phyloP scores from a whole-genome alignment of 148 eudicot species.

The Rhododendron ovatum region DNA sequence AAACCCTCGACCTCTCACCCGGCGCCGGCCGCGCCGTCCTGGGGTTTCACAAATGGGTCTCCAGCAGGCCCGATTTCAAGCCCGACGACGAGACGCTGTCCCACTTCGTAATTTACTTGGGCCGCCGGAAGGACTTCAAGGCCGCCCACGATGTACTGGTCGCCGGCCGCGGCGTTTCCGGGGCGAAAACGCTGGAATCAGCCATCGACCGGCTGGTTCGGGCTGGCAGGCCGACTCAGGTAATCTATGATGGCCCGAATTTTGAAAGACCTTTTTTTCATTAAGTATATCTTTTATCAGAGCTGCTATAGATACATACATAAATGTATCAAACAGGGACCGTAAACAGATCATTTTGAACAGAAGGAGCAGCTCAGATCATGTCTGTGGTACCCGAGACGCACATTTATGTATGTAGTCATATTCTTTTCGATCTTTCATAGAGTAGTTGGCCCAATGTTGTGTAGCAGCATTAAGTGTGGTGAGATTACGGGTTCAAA shows the following conservation, averaged over 20 bases:
- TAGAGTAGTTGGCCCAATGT: not conserved
- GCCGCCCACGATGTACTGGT: conserved; percentile 45
- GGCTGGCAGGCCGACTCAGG: conserved; percentile 37
- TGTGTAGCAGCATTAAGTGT: not conserved
- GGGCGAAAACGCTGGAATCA: conserved; percentile 32
- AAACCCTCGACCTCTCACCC: conserved; percentile 47
- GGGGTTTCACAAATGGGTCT: conserved; percentile 67
- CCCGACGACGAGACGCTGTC: conserved; percentile 46
- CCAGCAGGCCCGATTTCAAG: conserved; percentile 31
- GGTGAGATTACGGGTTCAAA: not conserved
- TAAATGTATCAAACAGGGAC: not conserved
- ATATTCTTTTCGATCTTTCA: not conserved
- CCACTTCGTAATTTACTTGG: conserved; percentile 58
- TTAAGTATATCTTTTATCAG: no score
- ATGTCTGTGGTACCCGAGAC: not conserved
- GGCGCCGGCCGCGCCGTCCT: conserved; percentile 48
- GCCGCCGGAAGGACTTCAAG: conserved; percentile 80
- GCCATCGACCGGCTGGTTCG: conserved; percentile 54
- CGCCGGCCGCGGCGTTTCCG: conserved; percentile 36
- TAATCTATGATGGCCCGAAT: conserved; percentile 14
- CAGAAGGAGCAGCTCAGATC: not conserved
- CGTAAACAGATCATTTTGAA: not conserved
- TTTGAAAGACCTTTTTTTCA: not conserved
- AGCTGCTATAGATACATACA: no score
- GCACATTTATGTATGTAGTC: not conserved